Percentiles rank a stretch among this genome's conserved stretches.
phyloP scores from a whole-genome alignment of 2,329 filamentous ascomycete genomes.

The Aureobasidium pullulans region DNA sequence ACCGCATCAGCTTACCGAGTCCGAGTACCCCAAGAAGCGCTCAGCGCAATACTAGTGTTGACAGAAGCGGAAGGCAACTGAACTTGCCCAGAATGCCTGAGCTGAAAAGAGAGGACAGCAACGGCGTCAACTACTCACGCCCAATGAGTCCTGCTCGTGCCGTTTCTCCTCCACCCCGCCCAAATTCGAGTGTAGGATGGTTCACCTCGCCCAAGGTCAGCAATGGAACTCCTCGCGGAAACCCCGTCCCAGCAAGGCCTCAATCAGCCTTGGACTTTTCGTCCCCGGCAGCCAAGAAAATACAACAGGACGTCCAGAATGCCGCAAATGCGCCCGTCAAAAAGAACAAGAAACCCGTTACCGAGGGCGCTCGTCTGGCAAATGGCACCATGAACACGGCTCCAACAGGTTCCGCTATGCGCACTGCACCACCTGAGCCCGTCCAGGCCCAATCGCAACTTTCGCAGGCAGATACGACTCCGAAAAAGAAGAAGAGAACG shows the following conservation, averaged over 20 bases:
- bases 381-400: constrained; percentile 47
- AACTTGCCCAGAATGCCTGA: constrained; percentile 36
- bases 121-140: constrained; percentile 48
- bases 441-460: neutral
- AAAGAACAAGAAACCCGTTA: constrained; percentile 32
- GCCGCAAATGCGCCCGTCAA: constrained; percentile 34
- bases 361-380: constrained; percentile 35
- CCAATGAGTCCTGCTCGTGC: constrained; percentile 31
- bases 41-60: constrained; percentile 26
- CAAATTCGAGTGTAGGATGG: constrained; percentile 27
- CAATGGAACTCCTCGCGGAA: constrained; percentile 18
- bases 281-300: constrained; percentile 19
- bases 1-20: constrained; percentile 40
- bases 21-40: constrained; percentile 32
- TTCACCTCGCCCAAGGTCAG: constrained; percentile 27
- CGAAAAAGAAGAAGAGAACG: constrained; percentile 15
- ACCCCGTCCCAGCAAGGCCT: constrained; percentile 23
- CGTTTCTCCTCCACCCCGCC: constrained; percentile 10
- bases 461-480: neutral
- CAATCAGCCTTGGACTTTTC: constrained; percentile 23
- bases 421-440: neutral
- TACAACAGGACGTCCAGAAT: constrained; percentile 29
- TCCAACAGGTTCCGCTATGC: constrained; percentile 42
- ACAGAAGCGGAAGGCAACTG: constrained; percentile 20
- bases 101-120: constrained; percentile 35